Evolutionary conservation across 2,329 filamentous ascomycete genomes (phyloP), one percentile per base, ranked within the genome.

Genomic region (Periconia digitata): DNA sequence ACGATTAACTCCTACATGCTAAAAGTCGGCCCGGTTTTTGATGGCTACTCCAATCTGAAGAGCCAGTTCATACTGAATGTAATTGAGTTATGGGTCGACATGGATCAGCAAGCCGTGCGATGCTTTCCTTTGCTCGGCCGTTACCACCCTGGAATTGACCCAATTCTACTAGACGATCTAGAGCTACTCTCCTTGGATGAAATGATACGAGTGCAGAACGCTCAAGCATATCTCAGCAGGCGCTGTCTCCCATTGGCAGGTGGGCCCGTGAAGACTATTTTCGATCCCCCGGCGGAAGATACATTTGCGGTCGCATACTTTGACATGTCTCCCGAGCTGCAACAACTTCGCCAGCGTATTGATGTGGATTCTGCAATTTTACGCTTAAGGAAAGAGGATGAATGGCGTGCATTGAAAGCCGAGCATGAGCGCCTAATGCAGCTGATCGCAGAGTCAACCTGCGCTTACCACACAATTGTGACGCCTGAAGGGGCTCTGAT

Each of bases 1-100:
- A 54, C 62, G 3, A 75, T 79, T 12, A 29, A 61, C 1, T 24
- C 54, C 1, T 75, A 79, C 43, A 50, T 77, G 0, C 32, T 58
- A 20, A 43, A 53, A 1, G 68, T 74, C 2, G 53, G 61, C 0
- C 53, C 69, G 0, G 57, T 66, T 0, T 83, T 81, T 50, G 55
- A 73, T 49, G 53, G 56, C 3, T 74, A 79, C 47, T 71, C 76
- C 0, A 78, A 80, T 41, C 73, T 79, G 20, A 77, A 75, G 54
- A 84, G 82, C 22, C 48, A 66, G 0, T 74, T 80, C 55, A 63
- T 86, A 0, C 71, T 88, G 1, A 74, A 70, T 7, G 37, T 83
- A 0, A 76, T 87, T 59, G 78, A 82, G 42, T 54, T 85, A 0
- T 89, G 84, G 85, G 61, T 79, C 3, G 56, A 62, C 1, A 75